Evolutionary conservation across 371 early-diverging fungal genomes (phyloP), one percentile per base, ranked within the genome.

Genomic region (Fennellomyces sp.): DNA sequence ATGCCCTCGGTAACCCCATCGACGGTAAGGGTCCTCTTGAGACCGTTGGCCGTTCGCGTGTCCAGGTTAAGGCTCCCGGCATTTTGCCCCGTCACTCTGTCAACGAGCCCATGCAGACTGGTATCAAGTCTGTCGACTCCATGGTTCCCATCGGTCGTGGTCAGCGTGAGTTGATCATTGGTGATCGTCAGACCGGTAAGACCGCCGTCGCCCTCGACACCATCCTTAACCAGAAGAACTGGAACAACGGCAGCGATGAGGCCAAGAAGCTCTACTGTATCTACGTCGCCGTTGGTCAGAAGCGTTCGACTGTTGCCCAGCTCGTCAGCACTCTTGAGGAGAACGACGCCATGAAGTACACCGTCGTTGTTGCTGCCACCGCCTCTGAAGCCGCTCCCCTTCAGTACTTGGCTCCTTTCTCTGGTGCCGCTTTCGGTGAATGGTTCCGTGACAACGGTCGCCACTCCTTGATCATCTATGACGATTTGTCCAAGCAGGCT

Each of bases 131-230:
- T 70, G 93, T 97, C 72, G 96, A 97, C 88, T 94, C 95, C 79
- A 97, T 97, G 97, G 89, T 97, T 61, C 97, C 97, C 70, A 95
- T 97, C 66, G 97, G 97, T 73, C 94, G 97, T 93, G 97, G 97
- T 72, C 97, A 97, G 86, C 93, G 97, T 91, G 97, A 97, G 86
- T 88, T 97, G 86, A 97, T 97, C 78, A 95, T 95, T 81, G 97
- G 97, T 80, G 97, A 97, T 84, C 94, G 96, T 88, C 97, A 97
- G 80, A 95, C 96, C 68, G 97, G 97, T 66, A 96, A 96, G 89
- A 95, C 97, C 66, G 89, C 97, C 64, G 95, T 96, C 70, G 95
- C 95, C 36, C 84, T 96, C 64, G 97, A 95, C 78, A 91, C 95
- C 82, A 96, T 96, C 70, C 80, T 96, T 63, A 96, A 96, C 91